phyloP scores from a whole-genome alignment of 805 yeast genomes.

The Kazachstania taianensis region DNA sequence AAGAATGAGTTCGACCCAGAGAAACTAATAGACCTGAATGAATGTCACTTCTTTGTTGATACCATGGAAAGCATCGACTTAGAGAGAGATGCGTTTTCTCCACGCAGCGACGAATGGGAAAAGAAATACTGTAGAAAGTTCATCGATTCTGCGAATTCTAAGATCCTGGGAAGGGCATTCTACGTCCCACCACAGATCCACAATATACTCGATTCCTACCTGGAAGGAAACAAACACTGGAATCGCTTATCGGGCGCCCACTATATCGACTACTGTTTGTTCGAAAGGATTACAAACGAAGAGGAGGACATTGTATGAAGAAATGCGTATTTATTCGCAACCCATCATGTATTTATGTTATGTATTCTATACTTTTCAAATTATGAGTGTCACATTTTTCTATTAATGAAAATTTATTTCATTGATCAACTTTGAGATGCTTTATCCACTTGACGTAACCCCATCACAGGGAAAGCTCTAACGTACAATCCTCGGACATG shows the following conservation, averaged over 20 bases:
- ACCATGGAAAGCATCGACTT: constrained; percentile 38
- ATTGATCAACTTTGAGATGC: too few species aligned
- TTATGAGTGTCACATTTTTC: too few species aligned
- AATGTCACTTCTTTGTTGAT: constrained; percentile 69
- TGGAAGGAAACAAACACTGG: constrained; percentile 12
- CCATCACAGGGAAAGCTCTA: too few species aligned
- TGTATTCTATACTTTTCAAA: too few species aligned
- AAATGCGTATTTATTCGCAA: too few species aligned
- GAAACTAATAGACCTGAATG: constrained; percentile 38
- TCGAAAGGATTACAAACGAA: constrained; percentile 14
- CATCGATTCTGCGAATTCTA: constrained; percentile 43
- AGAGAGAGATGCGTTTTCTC: constrained; percentile 35
- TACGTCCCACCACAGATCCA: constrained; percentile 37
- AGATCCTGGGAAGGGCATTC: constrained; percentile 44
- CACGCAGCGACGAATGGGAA: constrained; percentile 35
- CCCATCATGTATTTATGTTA: too few species aligned
- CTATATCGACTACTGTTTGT: constrained; percentile 44
- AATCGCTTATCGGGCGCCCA: constrained; percentile 28
- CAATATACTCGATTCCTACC: constrained; percentile 18
- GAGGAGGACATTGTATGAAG: not conserved
- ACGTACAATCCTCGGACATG: too few species aligned
- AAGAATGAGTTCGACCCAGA: constrained; percentile 53
- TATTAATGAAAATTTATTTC: too few species aligned
- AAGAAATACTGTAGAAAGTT: constrained; percentile 38
- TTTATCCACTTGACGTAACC: too few species aligned